Conservation (phyloP, 2,329 filamentous ascomycete species). For the Aureobasidium sp. region DNA sequence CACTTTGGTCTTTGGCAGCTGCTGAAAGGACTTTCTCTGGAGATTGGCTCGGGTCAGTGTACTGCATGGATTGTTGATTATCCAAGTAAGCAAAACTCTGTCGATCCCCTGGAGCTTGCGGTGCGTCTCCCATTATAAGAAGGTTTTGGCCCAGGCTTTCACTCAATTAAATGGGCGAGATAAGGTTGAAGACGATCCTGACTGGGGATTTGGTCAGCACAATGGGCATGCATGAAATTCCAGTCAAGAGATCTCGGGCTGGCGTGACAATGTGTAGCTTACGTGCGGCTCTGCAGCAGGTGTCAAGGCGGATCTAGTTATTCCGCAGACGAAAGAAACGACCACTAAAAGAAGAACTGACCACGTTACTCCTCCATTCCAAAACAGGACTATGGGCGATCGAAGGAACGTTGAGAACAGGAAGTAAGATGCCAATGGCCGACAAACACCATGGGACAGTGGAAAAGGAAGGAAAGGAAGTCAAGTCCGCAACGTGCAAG, state of each 20-base stretch:
- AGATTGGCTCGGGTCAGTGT: not conserved
- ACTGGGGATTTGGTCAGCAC: not conserved
- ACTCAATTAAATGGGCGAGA: not conserved
- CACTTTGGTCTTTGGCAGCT: not conserved
- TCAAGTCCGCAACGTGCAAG: not conserved
- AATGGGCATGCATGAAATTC: not conserved
- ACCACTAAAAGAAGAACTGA: not conserved
- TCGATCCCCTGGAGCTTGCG: not conserved
- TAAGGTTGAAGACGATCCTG: not conserved
- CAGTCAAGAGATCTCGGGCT: not conserved
- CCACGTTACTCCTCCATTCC: conserved; percentile 2
- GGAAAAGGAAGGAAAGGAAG: not conserved
- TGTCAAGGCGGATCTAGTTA: not conserved
- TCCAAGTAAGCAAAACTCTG: not conserved
- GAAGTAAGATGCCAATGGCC: not conserved
- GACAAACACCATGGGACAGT: not conserved
- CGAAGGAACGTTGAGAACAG: not conserved
- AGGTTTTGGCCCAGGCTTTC: not conserved
- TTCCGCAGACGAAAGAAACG: not conserved
- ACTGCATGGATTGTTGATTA: not conserved
- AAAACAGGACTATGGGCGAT: not conserved
- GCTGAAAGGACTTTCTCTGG: not conserved
- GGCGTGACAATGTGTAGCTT: not conserved
- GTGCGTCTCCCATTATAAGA: conserved; percentile 1
- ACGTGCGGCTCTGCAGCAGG: not conserved